These are phyloP conservation scores for Saccharomyces eubayanus DNA, from an alignment of 805 yeast genomes.

Conservation along the genomic window DNA sequence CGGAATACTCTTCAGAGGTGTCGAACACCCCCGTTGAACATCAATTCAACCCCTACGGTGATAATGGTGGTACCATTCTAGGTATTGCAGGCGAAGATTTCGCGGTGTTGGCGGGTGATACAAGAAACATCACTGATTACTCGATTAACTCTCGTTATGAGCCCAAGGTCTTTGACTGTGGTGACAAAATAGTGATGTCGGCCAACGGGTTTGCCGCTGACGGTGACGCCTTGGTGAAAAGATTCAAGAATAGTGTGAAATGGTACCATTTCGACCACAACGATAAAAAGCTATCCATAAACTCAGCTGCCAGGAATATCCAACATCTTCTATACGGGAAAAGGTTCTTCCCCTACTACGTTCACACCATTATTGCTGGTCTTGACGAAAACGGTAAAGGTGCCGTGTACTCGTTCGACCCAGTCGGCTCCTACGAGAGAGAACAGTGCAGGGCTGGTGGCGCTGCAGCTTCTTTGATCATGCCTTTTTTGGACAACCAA, in stretches of 20 bases:
- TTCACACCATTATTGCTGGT: conserved; percentile 90
- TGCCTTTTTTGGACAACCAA: conserved; percentile 97
- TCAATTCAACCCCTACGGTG: conserved; percentile 85
- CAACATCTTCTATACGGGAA: conserved; percentile 88
- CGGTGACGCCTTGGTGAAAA: conserved; percentile 73
- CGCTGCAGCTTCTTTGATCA: conserved; percentile 88
- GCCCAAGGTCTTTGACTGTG: conserved; percentile 81
- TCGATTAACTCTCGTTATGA: conserved; percentile 87
- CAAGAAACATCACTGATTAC: conserved; percentile 93
- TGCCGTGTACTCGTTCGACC: conserved; percentile 91
- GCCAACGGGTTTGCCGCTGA: conserved; percentile 98
- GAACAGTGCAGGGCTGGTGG: conserved; percentile 98
- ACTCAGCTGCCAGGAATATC: conserved; percentile 79
- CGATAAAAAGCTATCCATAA: conserved; percentile 52
- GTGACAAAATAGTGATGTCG: conserved; percentile 77
- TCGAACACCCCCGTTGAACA: conserved; percentile 71
- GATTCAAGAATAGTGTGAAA: conserved; percentile 55
- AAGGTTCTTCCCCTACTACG: conserved; percentile 94
- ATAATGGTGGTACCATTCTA: conserved; percentile 93
- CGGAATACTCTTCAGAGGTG: conserved; percentile 55
- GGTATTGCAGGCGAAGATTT: conserved; percentile 98
- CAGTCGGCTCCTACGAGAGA: conserved; percentile 95
- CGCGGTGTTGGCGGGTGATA: conserved; percentile 95
- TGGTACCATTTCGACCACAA: conserved; percentile 93
- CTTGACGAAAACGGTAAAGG: conserved; percentile 82